Conservation (phyloP, 495 filamentous ascomycete species). For the Mycothermus thermophilus region DNA sequence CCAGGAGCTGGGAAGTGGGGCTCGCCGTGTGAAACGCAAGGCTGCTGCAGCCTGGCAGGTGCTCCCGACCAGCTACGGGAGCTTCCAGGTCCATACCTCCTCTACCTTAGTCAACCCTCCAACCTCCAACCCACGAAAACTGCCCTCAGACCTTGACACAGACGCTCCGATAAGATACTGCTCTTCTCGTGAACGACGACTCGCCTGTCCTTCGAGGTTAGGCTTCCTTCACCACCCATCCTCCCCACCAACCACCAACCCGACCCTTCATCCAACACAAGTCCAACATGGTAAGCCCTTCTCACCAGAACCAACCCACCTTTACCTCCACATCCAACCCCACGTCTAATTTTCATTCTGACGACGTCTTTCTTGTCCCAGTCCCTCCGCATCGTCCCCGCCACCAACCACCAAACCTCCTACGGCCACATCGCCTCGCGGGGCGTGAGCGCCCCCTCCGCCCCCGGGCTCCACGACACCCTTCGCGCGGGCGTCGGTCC, state of each 20-base stretch:
- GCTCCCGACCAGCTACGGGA: conserved; percentile 2
- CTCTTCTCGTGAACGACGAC: no score
- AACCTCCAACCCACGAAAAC: background rate
- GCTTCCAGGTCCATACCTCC: conserved; percentile 1
- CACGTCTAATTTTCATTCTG: background rate
- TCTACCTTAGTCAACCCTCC: background rate
- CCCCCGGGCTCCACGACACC: conserved; percentile 81
- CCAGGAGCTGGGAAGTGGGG: background rate
- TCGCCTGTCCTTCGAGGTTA: no score
- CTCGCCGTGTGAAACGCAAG: conserved; percentile 13
- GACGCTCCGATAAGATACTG: no score
- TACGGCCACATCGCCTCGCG: conserved; percentile 41
- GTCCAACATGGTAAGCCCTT: conserved; percentile 35
- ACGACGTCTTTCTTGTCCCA: conserved; percentile 21
- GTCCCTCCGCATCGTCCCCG: conserved; percentile 82
- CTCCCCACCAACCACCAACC: background rate
- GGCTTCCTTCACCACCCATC: background rate
- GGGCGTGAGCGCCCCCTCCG: conserved; percentile 63
- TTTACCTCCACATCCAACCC: conserved; percentile 11
- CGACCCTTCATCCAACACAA: conserved; percentile 3
- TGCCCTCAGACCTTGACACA: no score
- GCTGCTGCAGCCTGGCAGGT: conserved; percentile 32
- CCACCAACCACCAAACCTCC: conserved; percentile 42
- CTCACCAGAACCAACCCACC: conserved; percentile 1
- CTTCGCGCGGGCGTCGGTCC: conserved; percentile 66